A percentile compares a stretch with the other conserved stretches of the same genome.
These are phyloP conservation scores for Sarocladiaceae sp. DNA, from an alignment of 2,329 filamentous ascomycete genomes.

Conservation along the genomic window DNA sequence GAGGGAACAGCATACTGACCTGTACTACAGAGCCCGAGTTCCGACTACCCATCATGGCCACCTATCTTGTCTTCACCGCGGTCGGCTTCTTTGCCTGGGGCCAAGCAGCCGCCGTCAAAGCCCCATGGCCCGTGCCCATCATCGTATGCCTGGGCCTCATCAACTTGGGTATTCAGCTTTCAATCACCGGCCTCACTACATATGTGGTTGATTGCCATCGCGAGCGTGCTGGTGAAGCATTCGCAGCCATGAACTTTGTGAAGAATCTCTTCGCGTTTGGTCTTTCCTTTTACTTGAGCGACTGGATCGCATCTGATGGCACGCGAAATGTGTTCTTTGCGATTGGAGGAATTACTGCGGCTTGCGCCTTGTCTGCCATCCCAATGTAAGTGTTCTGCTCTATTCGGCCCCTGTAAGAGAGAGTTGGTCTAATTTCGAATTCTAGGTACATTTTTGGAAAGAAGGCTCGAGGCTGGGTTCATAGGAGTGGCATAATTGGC, in stretches of 20 bases:
- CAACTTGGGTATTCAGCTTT: slow-evolving; percentile 30
- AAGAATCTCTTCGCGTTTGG: slow-evolving; percentile 35
- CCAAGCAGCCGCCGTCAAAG: background rate
- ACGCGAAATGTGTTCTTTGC: background rate
- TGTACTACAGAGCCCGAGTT: background rate
- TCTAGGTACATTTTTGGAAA: slow-evolving; percentile 6
- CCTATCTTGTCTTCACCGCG: background rate
- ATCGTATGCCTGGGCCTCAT: slow-evolving; percentile 30
- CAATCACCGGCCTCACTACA: slow-evolving; percentile 30
- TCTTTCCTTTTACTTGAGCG: slow-evolving; percentile 33
- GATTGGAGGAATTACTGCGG: background rate
- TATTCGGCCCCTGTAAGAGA: background rate
- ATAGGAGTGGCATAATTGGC: slow-evolving; percentile 1
- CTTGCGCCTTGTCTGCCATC: background rate
- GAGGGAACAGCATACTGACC: background rate
- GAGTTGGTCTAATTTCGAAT: background rate
- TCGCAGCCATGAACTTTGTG: slow-evolving; percentile 33
- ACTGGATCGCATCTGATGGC: slow-evolving; percentile 33
- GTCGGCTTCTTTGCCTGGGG: slow-evolving; percentile 6
- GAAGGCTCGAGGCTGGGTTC: slow-evolving; percentile 4
- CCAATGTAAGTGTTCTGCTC: slow-evolving; percentile 1
- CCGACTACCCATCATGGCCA: slow-evolving; percentile 3
- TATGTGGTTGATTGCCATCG: slow-evolving; percentile 35
- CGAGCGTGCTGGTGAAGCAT: slow-evolving; percentile 30
- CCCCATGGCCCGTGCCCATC: slow-evolving; percentile 22